These are phyloP conservation scores for Beauveria varroae DNA, from an alignment of 2,329 filamentous ascomycete genomes.

Conservation along the genomic window DNA sequence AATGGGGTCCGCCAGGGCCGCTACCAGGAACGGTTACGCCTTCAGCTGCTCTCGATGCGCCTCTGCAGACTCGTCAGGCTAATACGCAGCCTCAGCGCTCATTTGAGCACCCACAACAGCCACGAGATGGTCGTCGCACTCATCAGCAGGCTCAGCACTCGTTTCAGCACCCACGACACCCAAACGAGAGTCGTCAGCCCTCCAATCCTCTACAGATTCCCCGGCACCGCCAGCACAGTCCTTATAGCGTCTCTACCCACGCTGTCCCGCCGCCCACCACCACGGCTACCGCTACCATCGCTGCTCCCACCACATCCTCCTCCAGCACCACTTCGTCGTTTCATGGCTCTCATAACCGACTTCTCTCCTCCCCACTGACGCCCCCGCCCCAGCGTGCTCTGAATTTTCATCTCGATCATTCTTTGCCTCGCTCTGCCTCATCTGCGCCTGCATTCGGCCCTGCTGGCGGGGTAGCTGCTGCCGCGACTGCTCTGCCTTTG, in stretches of 20 bases:
- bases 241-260: neutral
- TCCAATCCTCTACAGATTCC: neutral
- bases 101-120: neutral
- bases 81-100: neutral
- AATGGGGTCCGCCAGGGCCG: conserved; percentile 11
- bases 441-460: conserved; percentile 31
- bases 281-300: neutral
- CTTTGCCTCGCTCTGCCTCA: conserved; percentile 14
- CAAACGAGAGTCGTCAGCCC: neutral
- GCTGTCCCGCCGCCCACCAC: neutral
- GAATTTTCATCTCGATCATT: conserved; percentile 47
- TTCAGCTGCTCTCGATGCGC: conserved; percentile 4
- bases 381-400: conserved; percentile 45
- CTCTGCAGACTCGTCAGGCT: neutral
- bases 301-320: conserved; percentile 9
- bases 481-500: conserved; percentile 23
- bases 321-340: conserved; percentile 6
- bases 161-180: neutral
- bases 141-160: neutral
- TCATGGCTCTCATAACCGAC: conserved; percentile 29
- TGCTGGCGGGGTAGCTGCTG: conserved; percentile 22
- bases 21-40: neutral
- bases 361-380: conserved; percentile 46
- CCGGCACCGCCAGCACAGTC: neutral
- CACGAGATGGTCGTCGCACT: neutral